Conservation (phyloP, 345 rosid species). For the Acer negundo region DNA sequence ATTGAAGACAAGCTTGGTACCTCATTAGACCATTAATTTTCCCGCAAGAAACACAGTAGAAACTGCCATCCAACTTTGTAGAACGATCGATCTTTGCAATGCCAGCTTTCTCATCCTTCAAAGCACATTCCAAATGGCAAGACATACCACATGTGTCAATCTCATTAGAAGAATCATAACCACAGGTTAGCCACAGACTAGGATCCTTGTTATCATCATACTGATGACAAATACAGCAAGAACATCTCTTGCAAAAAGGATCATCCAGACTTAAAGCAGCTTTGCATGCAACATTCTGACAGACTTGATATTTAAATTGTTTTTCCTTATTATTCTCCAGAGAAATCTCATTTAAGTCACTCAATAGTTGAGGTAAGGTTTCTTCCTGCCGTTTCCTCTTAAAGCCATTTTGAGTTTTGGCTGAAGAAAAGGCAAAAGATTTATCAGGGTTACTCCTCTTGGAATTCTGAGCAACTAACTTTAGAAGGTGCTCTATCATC, state of each 20-base stretch:
- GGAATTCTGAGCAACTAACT: constrained; percentile 53
- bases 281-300: constrained; percentile 70
- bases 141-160: constrained; percentile 63
- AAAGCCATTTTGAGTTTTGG: constrained; percentile 26
- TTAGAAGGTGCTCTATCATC: constrained; percentile 77
- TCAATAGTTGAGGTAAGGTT: constrained; percentile 28
- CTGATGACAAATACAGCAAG: constrained; percentile 75
- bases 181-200: constrained; percentile 79
- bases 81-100: constrained; percentile 39
- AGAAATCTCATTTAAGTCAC: constrained; percentile 20
- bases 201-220: constrained; percentile 90
- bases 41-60: constrained; percentile 69
- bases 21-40: constrained; percentile 62
- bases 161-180: constrained; percentile 49
- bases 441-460: constrained; percentile 17
- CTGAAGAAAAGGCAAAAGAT: constrained; percentile 11
- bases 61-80: constrained; percentile 57
- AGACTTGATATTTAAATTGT: constrained; percentile 35
- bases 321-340: constrained; percentile 32
- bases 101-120: constrained; percentile 55
- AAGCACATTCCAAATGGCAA: constrained; percentile 74
- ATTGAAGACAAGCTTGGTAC: constrained; percentile 20
- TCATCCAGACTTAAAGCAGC: constrained; percentile 47
- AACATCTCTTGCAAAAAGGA: constrained; percentile 77
- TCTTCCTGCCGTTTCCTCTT: constrained; percentile 50